A percentile compares a stretch with the other conserved stretches of the same genome.
phyloP scores from a whole-genome alignment of 495 filamentous ascomycete genomes.

The Penicillium psychrofluorescens region DNA sequence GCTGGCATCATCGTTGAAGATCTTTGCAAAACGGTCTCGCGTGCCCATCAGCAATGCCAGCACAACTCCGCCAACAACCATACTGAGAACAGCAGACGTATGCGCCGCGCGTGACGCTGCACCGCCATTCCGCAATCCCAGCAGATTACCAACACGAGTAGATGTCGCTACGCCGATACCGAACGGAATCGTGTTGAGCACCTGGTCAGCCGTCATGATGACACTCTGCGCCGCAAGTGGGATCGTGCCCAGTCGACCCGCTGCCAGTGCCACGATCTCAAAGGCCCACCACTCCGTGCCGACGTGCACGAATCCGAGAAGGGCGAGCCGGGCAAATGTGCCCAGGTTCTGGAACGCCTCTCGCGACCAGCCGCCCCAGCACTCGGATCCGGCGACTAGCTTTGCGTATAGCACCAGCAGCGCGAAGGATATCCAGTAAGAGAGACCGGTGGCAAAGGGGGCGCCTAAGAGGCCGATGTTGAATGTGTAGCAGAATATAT shows the following conservation, averaged over 20 bases:
- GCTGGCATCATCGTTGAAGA: conserved; percentile 73
- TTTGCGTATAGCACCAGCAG: conserved; percentile 69
- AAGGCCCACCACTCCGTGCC: conserved; percentile 97
- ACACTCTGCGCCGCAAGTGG: conserved; percentile 82
- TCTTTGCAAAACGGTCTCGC: conserved; percentile 67
- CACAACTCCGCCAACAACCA: conserved; percentile 59
- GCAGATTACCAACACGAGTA: conserved; percentile 72
- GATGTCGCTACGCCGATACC: conserved; percentile 82
- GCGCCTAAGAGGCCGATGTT: conserved; percentile 69
- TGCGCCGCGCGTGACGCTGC: conserved; percentile 72
- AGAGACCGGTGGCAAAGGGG: conserved; percentile 74
- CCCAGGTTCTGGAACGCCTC: conserved; percentile 57
- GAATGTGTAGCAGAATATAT: conserved; percentile 69
- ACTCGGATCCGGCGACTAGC: conserved; percentile 64
- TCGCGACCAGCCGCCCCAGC: conserved; percentile 77
- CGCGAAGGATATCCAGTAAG: conserved; percentile 81
- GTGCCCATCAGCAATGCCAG: conserved; percentile 67
- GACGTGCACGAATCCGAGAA: conserved; percentile 78
- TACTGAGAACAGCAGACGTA: conserved; percentile 67
- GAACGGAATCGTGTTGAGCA: conserved; percentile 90
- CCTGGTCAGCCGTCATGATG: conserved; percentile 91
- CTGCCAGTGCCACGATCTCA: conserved; percentile 88
- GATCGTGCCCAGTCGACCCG: conserved; percentile 75
- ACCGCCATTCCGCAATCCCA: conserved; percentile 60
- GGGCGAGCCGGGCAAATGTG: conserved; percentile 69